Conservation (phyloP, 441 rosid species). For the Euphorbia celastroides region DNA sequence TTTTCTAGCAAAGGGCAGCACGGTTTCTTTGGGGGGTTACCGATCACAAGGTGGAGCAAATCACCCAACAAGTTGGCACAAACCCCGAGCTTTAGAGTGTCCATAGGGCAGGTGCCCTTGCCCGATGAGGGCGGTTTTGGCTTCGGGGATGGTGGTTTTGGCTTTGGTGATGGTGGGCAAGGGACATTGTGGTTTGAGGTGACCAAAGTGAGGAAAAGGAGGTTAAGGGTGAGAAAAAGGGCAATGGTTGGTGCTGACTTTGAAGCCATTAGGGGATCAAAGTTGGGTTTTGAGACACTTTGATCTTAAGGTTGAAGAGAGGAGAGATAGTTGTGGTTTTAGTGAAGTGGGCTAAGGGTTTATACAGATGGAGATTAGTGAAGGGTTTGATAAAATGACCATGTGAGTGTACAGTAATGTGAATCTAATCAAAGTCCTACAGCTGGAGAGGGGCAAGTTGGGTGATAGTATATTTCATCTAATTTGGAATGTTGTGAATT, state of each 20-base stretch:
- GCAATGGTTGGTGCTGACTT: slow-evolving; percentile 25
- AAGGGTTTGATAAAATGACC: neutral
- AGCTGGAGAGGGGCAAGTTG: slow-evolving; percentile 7
- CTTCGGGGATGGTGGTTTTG: slow-evolving; percentile 29
- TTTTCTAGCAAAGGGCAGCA: slow-evolving; percentile 34
- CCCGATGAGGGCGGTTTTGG: slow-evolving; percentile 14
- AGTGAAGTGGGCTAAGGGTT: slow-evolving; percentile 12
- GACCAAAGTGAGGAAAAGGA: slow-evolving; percentile 32
- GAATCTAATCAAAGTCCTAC: slow-evolving; percentile 9
- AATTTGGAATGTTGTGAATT: slow-evolving; percentile 8
- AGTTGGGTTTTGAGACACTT: neutral
- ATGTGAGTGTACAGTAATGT: slow-evolving; percentile 9
- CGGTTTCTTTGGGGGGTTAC: slow-evolving; percentile 32
- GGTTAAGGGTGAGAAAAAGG: slow-evolving; percentile 28
- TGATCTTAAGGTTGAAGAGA: neutral
- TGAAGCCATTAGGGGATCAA: slow-evolving; percentile 27
- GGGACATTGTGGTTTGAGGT: slow-evolving; percentile 24
- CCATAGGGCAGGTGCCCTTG: slow-evolving; percentile 30
- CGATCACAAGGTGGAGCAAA: slow-evolving; percentile 28
- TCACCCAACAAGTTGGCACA: slow-evolving; percentile 30
- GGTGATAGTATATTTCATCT: neutral
- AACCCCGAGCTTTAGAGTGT: slow-evolving; percentile 39
- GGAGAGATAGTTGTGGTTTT: neutral
- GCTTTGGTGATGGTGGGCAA: slow-evolving; percentile 27
- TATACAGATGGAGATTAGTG: slow-evolving; percentile 18